Conservation (phyloP, 345 rosid species). For the Citrus medica region DNA sequence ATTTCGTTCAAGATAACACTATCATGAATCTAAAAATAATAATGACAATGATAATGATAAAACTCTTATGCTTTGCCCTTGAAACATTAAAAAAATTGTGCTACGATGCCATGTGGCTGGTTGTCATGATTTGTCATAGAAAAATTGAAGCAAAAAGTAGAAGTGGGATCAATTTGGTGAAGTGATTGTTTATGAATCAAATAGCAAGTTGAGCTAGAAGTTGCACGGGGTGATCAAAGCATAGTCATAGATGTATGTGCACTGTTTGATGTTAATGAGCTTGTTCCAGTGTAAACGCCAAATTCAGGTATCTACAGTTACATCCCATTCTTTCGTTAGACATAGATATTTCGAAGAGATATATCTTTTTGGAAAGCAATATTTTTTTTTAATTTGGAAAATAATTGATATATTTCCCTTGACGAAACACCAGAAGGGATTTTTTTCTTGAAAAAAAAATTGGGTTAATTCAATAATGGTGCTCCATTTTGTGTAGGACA, state of each 20-base stretch:
- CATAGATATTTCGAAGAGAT: neutral
- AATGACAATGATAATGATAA: neutral
- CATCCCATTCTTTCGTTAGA: neutral
- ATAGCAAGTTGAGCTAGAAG: slow-evolving; percentile 5
- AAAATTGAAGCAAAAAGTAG: neutral
- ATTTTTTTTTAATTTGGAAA: neutral
- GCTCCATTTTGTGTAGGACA: too few relatives aligned
- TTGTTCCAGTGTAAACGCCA: neutral
- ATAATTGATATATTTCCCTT: too few relatives aligned
- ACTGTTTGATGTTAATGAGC: neutral
- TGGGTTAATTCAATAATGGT: too few relatives aligned
- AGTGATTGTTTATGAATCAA: neutral
- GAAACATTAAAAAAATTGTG: neutral
- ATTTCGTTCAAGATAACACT: neutral
- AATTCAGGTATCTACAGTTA: neutral
- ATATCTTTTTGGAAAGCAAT: neutral
- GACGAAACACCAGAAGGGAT: too few relatives aligned
- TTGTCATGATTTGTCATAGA: neutral
- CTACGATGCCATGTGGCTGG: neutral
- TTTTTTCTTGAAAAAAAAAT: too few relatives aligned
- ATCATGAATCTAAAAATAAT: neutral
- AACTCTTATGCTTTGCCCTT: neutral
- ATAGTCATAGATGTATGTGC: neutral
- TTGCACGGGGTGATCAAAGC: slow-evolving; percentile 1
- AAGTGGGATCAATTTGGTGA: neutral